phyloP scores from a whole-genome alignment of 192 early-diverging fungal genomes.

The Coemansia sp. region DNA sequence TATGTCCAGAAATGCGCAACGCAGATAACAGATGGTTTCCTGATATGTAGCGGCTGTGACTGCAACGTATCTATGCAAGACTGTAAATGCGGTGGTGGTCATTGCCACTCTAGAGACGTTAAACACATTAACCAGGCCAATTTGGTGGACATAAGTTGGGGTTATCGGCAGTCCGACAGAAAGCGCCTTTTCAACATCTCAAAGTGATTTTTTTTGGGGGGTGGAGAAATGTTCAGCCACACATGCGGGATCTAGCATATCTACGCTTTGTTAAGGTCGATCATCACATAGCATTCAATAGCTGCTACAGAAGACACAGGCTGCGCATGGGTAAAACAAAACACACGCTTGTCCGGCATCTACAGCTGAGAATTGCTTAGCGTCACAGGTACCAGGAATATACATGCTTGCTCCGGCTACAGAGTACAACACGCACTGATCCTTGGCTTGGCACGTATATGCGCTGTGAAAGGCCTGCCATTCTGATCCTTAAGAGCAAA shows the following conservation, averaged over 20 bases:
- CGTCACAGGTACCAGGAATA: not conserved
- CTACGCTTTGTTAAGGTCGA: not conserved
- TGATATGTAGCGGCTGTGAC: not conserved
- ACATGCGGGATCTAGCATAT: too few species aligned
- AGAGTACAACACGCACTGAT: not conserved
- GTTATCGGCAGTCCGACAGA: too few species aligned
- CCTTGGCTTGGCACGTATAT: not conserved
- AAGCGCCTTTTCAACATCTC: too few species aligned
- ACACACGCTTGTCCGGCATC: slow-evolving; percentile 19
- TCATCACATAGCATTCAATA: slow-evolving; percentile 23
- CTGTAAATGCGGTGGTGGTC: not conserved
- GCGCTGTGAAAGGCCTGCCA: not conserved
- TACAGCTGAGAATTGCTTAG: slow-evolving; percentile 26
- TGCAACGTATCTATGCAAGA: not conserved
- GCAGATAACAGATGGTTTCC: not conserved
- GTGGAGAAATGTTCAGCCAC: too few species aligned
- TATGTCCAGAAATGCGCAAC: not conserved
- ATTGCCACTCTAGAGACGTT: not conserved
- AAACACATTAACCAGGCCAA: not conserved
- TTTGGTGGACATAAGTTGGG: not conserved
- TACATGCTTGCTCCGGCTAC: too few species aligned
- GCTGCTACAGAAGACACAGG: slow-evolving; percentile 38
- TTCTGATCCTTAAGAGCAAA: not conserved
- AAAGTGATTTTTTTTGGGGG: too few species aligned
- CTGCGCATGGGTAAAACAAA: slow-evolving; percentile 34